Evolutionary conservation across 768 basidiomycete genomes (phyloP).

Genomic region (Mrakia blollopis): DNA sequence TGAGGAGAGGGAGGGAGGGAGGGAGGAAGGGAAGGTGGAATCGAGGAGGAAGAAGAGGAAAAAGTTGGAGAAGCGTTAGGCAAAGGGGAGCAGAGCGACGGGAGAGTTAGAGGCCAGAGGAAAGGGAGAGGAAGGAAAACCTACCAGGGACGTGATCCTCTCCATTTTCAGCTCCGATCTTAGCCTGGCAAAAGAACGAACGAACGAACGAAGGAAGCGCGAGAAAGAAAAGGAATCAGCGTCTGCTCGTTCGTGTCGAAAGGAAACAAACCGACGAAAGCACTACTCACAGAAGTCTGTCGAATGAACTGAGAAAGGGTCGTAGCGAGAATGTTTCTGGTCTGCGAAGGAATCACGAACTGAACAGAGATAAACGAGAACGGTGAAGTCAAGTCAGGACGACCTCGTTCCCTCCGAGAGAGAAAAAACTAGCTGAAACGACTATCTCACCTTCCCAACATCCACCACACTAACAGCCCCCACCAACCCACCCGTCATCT

Average conservation of each 20-base stretch:
- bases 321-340: background rate
- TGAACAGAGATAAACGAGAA: background rate
- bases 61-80: too few species aligned
- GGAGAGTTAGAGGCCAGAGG: too few species aligned
- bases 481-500: background rate
- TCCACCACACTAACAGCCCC: conserved; percentile 16
- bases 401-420: too few species aligned
- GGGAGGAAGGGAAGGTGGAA: too few species aligned
- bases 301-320: background rate
- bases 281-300: background rate
- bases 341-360: conserved; percentile 7
- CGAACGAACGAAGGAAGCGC: background rate
- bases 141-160: conserved; percentile 1
- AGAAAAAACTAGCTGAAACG: too few species aligned
- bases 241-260: too few species aligned
- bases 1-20: too few species aligned
- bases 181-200: background rate
- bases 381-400: background rate
- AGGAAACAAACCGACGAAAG: too few species aligned
- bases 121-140: too few species aligned
- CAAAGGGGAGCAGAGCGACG: too few species aligned
- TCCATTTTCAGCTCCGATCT: background rate
- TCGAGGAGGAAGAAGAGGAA: too few species aligned
- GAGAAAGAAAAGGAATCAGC: background rate
- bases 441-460: conserved; percentile 16